These are phyloP conservation scores for Saccharomycopsis hybrid DNA, from an alignment of 1,139 yeast species.

Conservation along the genomic window DNA sequence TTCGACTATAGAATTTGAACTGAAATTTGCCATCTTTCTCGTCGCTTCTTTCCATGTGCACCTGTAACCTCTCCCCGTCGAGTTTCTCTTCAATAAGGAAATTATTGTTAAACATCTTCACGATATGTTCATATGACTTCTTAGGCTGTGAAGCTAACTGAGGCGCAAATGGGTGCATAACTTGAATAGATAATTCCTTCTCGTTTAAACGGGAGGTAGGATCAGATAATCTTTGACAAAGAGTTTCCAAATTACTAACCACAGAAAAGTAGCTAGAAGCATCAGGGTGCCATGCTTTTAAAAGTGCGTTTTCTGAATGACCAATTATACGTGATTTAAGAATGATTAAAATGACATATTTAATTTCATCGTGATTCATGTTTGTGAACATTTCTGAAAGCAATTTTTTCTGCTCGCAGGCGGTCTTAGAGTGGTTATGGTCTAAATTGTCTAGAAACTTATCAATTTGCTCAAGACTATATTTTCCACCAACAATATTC, in stretches of 20 bases:
- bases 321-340: conserved; percentile 53
- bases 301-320: conserved; percentile 54
- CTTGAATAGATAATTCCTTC: conserved; percentile 40
- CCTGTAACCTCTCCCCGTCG: conserved; percentile 85
- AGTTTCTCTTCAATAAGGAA: conserved; percentile 84
- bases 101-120: conserved; percentile 35
- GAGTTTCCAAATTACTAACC: conserved; percentile 58
- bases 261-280: conserved; percentile 59
- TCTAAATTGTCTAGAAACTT: conserved; percentile 47
- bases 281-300: conserved; percentile 76
- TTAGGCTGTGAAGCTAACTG: conserved; percentile 57
- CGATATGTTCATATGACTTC: conserved; percentile 35
- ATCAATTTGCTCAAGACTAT: conserved; percentile 56
- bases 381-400: conserved; percentile 46
- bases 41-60: conserved; percentile 44
- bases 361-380: conserved; percentile 58
- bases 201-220: conserved; percentile 38
- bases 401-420: conserved; percentile 23
- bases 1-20: conserved; percentile 60
- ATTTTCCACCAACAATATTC: conserved; percentile 29
- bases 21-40: conserved; percentile 29
- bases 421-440: conserved; percentile 27
- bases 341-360: conserved; percentile 64
- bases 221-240: conserved; percentile 54
- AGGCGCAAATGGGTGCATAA: conserved; percentile 59